Base-by-base conservation (phyloP, 768 basidiomycete genomes). In the Pleurotus citrinopileatus region DNA sequence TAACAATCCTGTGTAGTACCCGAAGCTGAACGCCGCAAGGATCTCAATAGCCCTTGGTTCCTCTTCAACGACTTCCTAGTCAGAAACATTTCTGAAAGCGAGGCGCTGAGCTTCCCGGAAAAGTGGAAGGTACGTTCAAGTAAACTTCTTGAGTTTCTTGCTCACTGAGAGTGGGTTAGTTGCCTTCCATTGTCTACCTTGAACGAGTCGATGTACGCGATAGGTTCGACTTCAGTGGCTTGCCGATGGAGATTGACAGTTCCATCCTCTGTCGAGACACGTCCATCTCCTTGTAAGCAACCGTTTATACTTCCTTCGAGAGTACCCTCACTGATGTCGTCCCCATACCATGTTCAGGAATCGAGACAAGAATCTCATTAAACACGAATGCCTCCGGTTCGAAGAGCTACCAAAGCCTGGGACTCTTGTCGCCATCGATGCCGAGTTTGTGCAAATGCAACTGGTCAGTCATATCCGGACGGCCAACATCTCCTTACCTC, bases 21-120 rank as follows among this genome's bases (percentile, higher is more conserved):
- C 0, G 84, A 87, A 54, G 81, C 81, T 1, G 84, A 86, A 62
- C 67, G 63, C 6, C 63, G 72, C 9, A 54, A 64, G 1, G 69
- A 74, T 50, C 53, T 63, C 13, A 59, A 59, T 17, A 84, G 82
- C 52, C 82, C 84, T 1, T 99, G 97, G 97, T 88, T 88, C 62
- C 68, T 98, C 52, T 98, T 98, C 83, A 99, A 99, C 63, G 97
- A 99, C 64, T 99, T 99, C 63, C 78, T 86, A 1, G 97, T 99
- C 10, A 77, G 77, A 44, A 90, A 91, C 53, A 83, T 98, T 26
- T 74, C 87, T 2, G 90, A 96, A 68, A 79, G 85, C 28, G 94
- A 98, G 61, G 96, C 91, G 1, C 69, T 98, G 55, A 86, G 87
- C 62, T 94, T 97, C 63, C 84, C 89, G 7, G 85, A 79, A n/a